Evolutionary conservation across 495 filamentous ascomycete species (phyloP).

Genomic region (Neurospora sp.): DNA sequence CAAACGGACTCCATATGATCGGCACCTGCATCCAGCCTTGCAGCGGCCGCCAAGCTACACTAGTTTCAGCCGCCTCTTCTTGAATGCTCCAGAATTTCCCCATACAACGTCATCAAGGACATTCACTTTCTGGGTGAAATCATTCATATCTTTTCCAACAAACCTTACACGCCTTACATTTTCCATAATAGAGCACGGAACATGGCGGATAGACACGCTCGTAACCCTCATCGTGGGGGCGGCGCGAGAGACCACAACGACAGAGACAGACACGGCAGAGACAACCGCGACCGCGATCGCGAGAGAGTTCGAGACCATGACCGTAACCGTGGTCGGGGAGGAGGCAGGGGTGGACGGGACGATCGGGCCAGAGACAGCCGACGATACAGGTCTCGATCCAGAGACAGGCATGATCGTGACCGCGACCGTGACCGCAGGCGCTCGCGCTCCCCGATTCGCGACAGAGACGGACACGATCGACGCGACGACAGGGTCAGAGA

Average conservation of each 20-base stretch:
- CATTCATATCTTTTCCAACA: not conserved
- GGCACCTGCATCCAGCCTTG: not conserved
- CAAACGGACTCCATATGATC: not conserved
- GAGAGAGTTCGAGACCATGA: slow-evolving; percentile 25
- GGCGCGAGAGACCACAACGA: slow-evolving; percentile 12
- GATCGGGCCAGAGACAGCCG: slow-evolving; percentile 21
- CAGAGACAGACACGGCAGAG: slow-evolving; percentile 18
- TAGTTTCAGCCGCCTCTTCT: not conserved
- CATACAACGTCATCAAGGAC: not conserved
- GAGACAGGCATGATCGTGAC: slow-evolving; percentile 14
- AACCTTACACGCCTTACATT: not conserved
- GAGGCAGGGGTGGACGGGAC: not conserved
- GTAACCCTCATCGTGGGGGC: not conserved
- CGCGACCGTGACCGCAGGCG: slow-evolving; percentile 21
- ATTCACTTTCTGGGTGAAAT: not conserved
- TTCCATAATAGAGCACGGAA: not conserved
- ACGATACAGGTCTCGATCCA: slow-evolving; percentile 31
- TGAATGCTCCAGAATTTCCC: not conserved
- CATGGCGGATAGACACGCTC: not conserved
- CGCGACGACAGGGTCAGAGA: slow-evolving; percentile 9
- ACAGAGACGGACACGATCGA: slow-evolving; percentile 24
- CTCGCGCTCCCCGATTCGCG: slow-evolving; percentile 24
- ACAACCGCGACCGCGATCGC: slow-evolving; percentile 18
- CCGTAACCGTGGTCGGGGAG: slow-evolving; percentile 7
- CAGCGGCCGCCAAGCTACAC: not conserved